These are phyloP conservation scores for Aquilaria malaccensis DNA, from an alignment of 345 rosid species.

Conservation along the genomic window DNA sequence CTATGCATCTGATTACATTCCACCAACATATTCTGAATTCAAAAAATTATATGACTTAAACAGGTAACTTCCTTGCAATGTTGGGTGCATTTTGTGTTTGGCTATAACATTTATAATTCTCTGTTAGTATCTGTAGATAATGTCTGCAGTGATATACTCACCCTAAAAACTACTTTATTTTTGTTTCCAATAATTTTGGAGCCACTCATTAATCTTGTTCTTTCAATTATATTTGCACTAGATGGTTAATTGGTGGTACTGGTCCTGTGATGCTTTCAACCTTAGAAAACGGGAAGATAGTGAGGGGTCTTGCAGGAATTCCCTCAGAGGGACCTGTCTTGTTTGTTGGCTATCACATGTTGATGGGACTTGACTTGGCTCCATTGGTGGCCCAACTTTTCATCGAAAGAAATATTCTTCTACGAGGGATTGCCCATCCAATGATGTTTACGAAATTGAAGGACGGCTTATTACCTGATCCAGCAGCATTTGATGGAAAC, in stretches of 20 bases:
- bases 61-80: constrained; percentile 13
- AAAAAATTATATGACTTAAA: constrained; percentile 15
- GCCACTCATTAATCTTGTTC: too few species aligned
- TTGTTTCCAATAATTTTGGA: too few species aligned
- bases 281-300: constrained; percentile 41
- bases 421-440: constrained; percentile 52
- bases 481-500: constrained; percentile 23
- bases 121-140: too few species aligned
- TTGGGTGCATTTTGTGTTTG: too few species aligned
- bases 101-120: too few species aligned
- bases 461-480: constrained; percentile 20
- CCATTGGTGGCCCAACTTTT: constrained; percentile 25
- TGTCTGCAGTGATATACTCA: too few species aligned
- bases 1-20: constrained; percentile 45
- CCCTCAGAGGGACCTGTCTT: constrained; percentile 54
- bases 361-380: constrained; percentile 37
- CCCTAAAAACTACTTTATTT: too few species aligned
- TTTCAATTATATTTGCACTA: not conserved
- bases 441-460: constrained; percentile 18
- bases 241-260: constrained; percentile 8
- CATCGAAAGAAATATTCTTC: constrained; percentile 34
- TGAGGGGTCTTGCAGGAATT: constrained; percentile 48
- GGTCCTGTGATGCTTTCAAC: constrained; percentile 42
- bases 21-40: constrained; percentile 51
- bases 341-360: constrained; percentile 50